phyloP scores from a whole-genome alignment of 345 rosid genomes.

The Populus nigra region DNA sequence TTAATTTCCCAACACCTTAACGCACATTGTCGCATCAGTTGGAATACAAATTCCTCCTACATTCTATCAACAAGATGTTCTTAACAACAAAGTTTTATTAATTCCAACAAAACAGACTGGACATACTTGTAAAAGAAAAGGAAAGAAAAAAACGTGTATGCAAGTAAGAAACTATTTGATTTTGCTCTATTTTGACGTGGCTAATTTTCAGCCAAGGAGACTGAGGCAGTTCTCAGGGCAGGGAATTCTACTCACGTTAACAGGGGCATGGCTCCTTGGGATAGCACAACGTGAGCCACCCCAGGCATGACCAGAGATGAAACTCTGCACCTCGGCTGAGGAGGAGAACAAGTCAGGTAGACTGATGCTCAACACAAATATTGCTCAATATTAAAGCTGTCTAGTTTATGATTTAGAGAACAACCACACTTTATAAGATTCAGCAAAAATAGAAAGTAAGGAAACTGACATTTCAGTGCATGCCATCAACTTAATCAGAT shows the following conservation, averaged over 20 bases:
- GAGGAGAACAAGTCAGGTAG: neutral
- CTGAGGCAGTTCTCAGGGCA: neutral
- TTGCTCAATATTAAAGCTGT: neutral
- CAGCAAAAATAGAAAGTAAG: slow-evolving; percentile 1
- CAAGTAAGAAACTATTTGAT: neutral
- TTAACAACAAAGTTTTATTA: too few relatives aligned
- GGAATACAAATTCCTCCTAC: too few relatives aligned
- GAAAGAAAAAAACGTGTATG: neutral
- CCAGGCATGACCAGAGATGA: neutral
- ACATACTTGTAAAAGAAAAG: too few relatives aligned
- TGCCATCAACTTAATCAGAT: slow-evolving; percentile 3
- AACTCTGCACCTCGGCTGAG: neutral
- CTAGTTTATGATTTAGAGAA: neutral
- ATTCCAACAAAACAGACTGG: too few relatives aligned
- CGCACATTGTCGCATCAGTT: too few relatives aligned
- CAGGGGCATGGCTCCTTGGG: too few relatives aligned
- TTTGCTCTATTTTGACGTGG: neutral
- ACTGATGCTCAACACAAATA: neutral
- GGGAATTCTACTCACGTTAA: neutral
- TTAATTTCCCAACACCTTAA: too few relatives aligned
- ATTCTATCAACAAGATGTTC: too few relatives aligned
- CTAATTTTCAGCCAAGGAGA: neutral
- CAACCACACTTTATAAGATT: neutral
- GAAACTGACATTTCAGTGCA: neutral
- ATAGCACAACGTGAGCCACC: too few relatives aligned